Conservation (phyloP, 345 rosid genomes). For the Eucalyptus curtisii region DNA sequence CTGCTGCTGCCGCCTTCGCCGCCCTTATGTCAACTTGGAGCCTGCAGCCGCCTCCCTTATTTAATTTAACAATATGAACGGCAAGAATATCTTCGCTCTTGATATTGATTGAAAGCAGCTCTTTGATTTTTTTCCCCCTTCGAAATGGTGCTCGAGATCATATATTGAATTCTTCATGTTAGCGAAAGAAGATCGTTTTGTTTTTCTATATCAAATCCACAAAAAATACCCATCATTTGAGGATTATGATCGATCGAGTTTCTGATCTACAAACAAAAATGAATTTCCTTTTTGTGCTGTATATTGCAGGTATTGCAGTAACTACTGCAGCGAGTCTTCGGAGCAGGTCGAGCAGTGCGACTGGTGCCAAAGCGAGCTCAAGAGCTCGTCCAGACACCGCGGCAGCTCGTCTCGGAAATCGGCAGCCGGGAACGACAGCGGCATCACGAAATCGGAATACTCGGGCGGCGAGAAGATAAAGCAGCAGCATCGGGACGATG, state of each 20-base stretch:
- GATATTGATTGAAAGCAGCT: neutral
- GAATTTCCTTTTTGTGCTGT: too few relatives aligned
- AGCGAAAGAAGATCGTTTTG: neutral
- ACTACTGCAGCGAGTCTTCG: constrained; percentile 52
- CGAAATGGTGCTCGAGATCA: neutral
- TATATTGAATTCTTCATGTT: neutral
- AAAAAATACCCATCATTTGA: neutral
- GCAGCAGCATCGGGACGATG: neutral
- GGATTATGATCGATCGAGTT: neutral
- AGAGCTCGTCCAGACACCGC: constrained; percentile 11
- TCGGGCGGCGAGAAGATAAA: constrained; percentile 40
- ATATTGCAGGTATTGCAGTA: constrained; percentile 76
- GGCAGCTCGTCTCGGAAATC: constrained; percentile 37
- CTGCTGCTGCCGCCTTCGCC: neutral
- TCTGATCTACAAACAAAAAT: too few relatives aligned
- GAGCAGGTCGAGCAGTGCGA: constrained; percentile 65
- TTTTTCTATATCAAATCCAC: neutral
- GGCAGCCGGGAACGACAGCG: constrained; percentile 14
- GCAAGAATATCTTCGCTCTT: neutral
- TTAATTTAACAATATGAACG: neutral
- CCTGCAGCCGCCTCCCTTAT: neutral
- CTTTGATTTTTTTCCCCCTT: neutral
- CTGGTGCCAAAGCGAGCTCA: constrained; percentile 83
- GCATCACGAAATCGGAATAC: constrained; percentile 42
- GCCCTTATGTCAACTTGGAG: neutral